A percentile compares a stretch with the other conserved stretches of the same genome.
phyloP scores from a whole-genome alignment of 2,329 filamentous ascomycete species.

The Aspergillus unguis region DNA sequence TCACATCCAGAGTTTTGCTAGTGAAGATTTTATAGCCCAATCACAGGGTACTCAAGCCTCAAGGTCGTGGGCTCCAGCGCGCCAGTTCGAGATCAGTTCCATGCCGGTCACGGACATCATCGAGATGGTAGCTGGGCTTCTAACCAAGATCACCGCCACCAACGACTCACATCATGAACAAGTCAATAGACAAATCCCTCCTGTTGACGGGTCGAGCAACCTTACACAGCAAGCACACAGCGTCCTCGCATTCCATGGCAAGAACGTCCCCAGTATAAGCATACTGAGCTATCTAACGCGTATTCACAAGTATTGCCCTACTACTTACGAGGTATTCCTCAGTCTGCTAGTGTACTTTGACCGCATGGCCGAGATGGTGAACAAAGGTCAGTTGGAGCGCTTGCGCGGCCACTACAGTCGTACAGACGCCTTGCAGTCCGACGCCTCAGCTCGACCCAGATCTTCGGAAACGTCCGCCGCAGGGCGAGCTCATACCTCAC shows the following conservation, averaged over 20 bases:
- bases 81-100: slow-evolving; percentile 87
- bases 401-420: slow-evolving; percentile 36
- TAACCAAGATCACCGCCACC: slow-evolving; percentile 96
- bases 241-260: slow-evolving; percentile 94
- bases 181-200: slow-evolving; percentile 69
- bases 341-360: slow-evolving; percentile 97
- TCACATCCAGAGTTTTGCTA: slow-evolving; percentile 86
- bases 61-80: slow-evolving; percentile 49
- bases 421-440: slow-evolving; percentile 16
- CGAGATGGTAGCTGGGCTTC: slow-evolving; percentile 94
- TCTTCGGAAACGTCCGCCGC: slow-evolving; percentile 21
- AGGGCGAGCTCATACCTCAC: slow-evolving; percentile 21
- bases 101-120: slow-evolving; percentile 98
- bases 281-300: slow-evolving; percentile 92
- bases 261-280: slow-evolving; percentile 95
- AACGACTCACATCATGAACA: slow-evolving; percentile 94
- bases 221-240: slow-evolving; percentile 64
- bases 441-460: slow-evolving; percentile 16
- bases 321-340: slow-evolving; percentile 95
- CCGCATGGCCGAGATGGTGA: slow-evolving; percentile 95
- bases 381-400: slow-evolving; percentile 70
- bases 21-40: slow-evolving; percentile 66
- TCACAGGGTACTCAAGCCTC: slow-evolving; percentile 46
- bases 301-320: slow-evolving; percentile 98
- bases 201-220: slow-evolving; percentile 56